Percentiles rank a stretch among this genome's conserved stretches.
Conservation (phyloP, 2,329 filamentous ascomycete genomes). For the Paecilomyces fulvus region DNA sequence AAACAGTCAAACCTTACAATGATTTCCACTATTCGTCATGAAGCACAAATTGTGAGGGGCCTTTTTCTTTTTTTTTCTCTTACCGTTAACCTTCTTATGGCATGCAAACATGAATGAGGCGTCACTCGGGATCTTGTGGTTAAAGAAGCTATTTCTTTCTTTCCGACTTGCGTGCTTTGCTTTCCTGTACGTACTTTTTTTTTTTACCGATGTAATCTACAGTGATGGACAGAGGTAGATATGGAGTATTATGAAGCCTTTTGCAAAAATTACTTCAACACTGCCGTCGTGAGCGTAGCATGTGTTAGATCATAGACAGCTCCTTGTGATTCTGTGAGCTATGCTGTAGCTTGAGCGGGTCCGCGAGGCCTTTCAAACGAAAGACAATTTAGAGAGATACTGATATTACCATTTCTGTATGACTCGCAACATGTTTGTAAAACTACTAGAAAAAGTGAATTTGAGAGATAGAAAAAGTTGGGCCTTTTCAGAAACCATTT, state of each 20-base stretch:
- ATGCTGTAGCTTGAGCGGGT: no score
- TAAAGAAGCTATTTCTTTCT: background rate
- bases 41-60: background rate
- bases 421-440: background rate
- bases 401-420: background rate
- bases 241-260: conserved; percentile 3
- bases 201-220: background rate
- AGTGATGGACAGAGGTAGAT: conserved; percentile 19
- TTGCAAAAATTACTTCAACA: background rate
- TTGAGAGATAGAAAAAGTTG: background rate
- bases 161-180: background rate
- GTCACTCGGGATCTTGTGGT: background rate
- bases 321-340: no score
- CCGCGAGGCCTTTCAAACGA: background rate
- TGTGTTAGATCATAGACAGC: no score
- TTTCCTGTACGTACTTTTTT: background rate
- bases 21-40: background rate
- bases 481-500: background rate
- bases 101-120: background rate
- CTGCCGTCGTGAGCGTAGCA: no score
- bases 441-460: background rate
- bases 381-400: background rate
- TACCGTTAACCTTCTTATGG: background rate
- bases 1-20: background rate
- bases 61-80: conserved; percentile 1